Evolutionary conservation across 257 asterid species (phyloP), one percentile per base, ranked within the genome.

Genomic region (Solanum medicagineum): DNA sequence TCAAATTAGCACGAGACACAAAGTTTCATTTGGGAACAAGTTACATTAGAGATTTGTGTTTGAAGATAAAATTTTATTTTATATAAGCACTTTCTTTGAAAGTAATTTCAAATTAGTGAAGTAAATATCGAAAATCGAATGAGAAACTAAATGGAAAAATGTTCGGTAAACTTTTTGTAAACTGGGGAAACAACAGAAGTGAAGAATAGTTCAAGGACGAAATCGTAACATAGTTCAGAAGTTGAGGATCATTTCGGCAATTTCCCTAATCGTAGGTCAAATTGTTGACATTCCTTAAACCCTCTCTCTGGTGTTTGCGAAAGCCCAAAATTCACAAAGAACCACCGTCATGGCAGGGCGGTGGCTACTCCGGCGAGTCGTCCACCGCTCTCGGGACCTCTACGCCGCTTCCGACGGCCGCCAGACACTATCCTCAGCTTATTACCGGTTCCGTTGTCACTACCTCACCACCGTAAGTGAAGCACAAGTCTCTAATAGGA

Each of bases 301-400:
- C 53, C 24, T 62, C 71, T 44, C 40, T 16, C 24, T 0, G 11
- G 9, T 16, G 7, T 17, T 73, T 40, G 70, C 9, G 45, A 24
- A 81, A 69, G 6, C 80, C 87, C 57, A n/a, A 83, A 84, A 65
- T 85, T 80, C 88, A 73, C 90, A 87, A 85, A 80, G 83, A 57
- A 83, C 62, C 17, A 51, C 81, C 63, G 19, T 13, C 4, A 92
- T 92, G 97, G 92, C 91, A 86, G 92, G 55, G 71, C 85, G 86
- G 36, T 71, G 74, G 82, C 85, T 91, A 85, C 82, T 92, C 92
- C 92, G 98, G 29, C 87, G 87, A 75, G 47, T 90, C 17, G 5
- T 87, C 81, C 89, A 87, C 59, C 91, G 89, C n/a, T 59, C 85
- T 89, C 88, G 89, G 81, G 90, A 86, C 24, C 81, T 51, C 83